phyloP scores from a whole-genome alignment of 2,329 filamentous ascomycete species.

The Gnomoniopsis smithogilvyi region DNA sequence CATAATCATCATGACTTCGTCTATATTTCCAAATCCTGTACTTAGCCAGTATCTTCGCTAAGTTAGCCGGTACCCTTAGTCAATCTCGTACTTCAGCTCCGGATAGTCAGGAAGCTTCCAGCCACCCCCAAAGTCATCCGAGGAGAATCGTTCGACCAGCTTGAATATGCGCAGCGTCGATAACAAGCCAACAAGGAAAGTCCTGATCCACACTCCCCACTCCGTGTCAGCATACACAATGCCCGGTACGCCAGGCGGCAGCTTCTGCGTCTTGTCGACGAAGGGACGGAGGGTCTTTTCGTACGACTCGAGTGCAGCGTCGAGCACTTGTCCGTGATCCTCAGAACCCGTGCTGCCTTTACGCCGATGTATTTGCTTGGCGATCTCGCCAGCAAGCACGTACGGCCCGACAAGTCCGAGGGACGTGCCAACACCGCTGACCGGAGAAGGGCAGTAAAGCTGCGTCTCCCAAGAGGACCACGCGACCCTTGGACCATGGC shows the following conservation, averaged over 20 bases:
- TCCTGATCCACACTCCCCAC: slow-evolving; percentile 16
- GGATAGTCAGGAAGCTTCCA: slow-evolving; percentile 17
- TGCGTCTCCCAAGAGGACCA: slow-evolving; percentile 53
- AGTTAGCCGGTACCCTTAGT: neutral
- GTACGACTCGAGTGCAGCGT: slow-evolving; percentile 38
- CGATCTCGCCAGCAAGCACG: slow-evolving; percentile 53
- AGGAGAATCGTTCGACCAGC: slow-evolving; percentile 3
- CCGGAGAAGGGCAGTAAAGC: slow-evolving; percentile 44
- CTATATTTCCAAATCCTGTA: neutral
- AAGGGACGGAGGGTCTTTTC: slow-evolving; percentile 42
- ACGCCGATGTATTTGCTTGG: slow-evolving; percentile 23
- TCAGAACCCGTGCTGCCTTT: neutral
- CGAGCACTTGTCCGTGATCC: slow-evolving; percentile 21
- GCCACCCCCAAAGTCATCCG: slow-evolving; percentile 8
- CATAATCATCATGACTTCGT: no score
- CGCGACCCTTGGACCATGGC: slow-evolving; percentile 41
- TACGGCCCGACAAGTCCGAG: slow-evolving; percentile 49
- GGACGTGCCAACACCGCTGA: slow-evolving; percentile 51
- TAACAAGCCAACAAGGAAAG: neutral
- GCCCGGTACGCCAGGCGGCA: slow-evolving; percentile 9
- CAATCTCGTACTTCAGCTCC: neutral
- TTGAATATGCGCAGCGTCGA: neutral
- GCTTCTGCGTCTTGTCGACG: slow-evolving; percentile 37
- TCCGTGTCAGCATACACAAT: slow-evolving; percentile 4
- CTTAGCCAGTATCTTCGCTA: neutral